Evolutionary conservation across 2,329 filamentous ascomycete species (phyloP), one percentile per base, ranked within the genome.

Genomic region (Lizonia empirigonia): DNA sequence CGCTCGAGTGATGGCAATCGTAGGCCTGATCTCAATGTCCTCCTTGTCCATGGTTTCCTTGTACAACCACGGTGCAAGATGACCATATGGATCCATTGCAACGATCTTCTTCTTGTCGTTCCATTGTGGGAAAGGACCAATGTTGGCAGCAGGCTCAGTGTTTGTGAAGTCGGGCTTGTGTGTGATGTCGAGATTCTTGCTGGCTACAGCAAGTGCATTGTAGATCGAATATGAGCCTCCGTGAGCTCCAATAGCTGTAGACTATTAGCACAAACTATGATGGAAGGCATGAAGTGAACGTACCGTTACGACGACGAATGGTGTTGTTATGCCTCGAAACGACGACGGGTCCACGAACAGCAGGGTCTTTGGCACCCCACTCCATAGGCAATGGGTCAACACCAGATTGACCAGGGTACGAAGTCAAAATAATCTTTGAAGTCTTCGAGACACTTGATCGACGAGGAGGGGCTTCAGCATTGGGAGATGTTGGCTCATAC

Each of bases 201-300:
- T 94, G 18, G 93, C 93, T 59, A 97, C 86, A 10, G 93, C 93
- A 22, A 97, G 82, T 18, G 93, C 93, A 70, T 96, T 91, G 77
- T 97, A 97, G 59, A 97, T 93, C 55, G 90, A 91, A 73, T 99
- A 97, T 4, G 91, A 97, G 50, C 94, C 93, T 58, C 94, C 93
- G 62, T 89, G 87, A 51, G 85, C 87, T 64, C 84, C 85, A 68
- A 87, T 84, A 36, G 84, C 83, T 79, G 40, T 15, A 5, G 18
- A 5, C n/a, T n/a, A 37, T 71, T 19, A 68, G 60, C 24, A 36
- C 22, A 18, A 18, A 4, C 6, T 7, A 42, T n/a, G 2, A 2
- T 4, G 6, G 46, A 35, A 48, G 24, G 26, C 6, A 39, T 15
- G 12, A 13, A 26, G 4, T 38, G 10, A 23, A 67, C 68, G 44